Conservation (phyloP, 129 eudicot species). For the Gnaphalium uliginosum region DNA sequence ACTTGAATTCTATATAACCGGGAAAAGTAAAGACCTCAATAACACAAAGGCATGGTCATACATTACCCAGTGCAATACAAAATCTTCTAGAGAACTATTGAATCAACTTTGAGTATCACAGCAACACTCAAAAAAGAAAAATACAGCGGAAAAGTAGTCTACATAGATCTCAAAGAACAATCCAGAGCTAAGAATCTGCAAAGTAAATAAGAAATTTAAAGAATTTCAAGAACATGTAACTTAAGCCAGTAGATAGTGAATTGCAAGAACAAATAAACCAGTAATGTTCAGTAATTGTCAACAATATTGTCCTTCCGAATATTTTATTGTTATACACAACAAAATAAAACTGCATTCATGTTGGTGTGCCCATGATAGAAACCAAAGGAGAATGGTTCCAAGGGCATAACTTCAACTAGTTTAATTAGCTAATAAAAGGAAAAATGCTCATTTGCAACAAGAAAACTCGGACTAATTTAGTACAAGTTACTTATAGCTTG, state of each 20-base stretch:
- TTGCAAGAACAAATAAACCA: neutral
- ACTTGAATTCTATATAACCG: neutral
- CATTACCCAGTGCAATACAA: neutral
- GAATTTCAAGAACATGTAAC: neutral
- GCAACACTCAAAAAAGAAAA: neutral
- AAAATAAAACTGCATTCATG: neutral
- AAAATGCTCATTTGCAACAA: no score
- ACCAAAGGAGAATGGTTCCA: no score
- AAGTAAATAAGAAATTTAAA: slow-evolving; percentile 10
- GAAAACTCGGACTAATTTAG: no score
- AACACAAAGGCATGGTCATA: neutral
- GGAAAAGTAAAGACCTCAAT: neutral
- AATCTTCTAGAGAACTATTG: neutral
- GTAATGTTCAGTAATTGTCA: neutral
- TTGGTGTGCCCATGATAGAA: neutral
- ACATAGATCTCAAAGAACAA: slow-evolving; percentile 10
- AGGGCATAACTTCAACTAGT: no score
- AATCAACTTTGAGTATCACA: neutral
- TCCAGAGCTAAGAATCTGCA: slow-evolving; percentile 35
- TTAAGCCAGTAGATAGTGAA: neutral
- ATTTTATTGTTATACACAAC: neutral
- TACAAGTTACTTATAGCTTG: no score
- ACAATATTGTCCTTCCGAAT: neutral
- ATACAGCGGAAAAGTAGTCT: neutral
- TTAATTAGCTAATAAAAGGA: no score